phyloP scores from a whole-genome alignment of 768 basidiomycete species.

The Boletus patriciae region DNA sequence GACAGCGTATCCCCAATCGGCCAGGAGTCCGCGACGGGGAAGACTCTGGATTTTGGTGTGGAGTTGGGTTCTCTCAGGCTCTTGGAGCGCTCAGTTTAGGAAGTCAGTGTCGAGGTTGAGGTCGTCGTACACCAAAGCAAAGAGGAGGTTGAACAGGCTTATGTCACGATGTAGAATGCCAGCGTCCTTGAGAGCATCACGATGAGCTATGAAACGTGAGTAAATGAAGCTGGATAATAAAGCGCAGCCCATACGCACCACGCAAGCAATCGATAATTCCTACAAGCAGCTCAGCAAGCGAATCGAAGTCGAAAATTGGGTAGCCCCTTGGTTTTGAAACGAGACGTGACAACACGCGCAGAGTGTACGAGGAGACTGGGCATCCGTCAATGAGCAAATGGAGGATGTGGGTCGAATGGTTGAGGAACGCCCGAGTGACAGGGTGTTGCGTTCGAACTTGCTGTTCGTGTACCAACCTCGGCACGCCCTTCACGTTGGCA shows the following conservation, averaged over 20 bases:
- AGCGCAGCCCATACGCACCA: background rate
- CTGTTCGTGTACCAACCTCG: background rate
- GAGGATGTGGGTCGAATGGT: background rate
- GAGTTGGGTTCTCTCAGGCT: background rate
- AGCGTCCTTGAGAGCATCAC: background rate
- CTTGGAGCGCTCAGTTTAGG: background rate
- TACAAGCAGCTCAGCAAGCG: background rate
- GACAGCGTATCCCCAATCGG: slow-evolving; percentile 1
- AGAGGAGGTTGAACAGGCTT: slow-evolving; percentile 8
- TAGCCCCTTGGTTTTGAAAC: background rate
- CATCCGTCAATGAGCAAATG: too few relatives aligned
- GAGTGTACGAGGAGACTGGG: background rate
- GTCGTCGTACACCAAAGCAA: background rate
- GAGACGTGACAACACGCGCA: background rate
- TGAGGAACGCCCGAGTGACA: background rate
- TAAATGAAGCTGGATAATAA: background rate
- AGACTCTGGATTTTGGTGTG: background rate
- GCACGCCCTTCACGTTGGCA: background rate
- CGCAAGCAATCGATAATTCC: background rate
- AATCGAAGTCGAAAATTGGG: background rate
- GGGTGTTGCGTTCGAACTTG: slow-evolving; percentile 1
- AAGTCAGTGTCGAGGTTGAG: background rate
- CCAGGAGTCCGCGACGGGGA: background rate
- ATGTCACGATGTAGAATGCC: slow-evolving; percentile 2
- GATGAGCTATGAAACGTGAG: background rate